Evolutionary conservation across 2,329 filamentous ascomycete species (phyloP).

Genomic region (Grosmannia clavigera): DNA sequence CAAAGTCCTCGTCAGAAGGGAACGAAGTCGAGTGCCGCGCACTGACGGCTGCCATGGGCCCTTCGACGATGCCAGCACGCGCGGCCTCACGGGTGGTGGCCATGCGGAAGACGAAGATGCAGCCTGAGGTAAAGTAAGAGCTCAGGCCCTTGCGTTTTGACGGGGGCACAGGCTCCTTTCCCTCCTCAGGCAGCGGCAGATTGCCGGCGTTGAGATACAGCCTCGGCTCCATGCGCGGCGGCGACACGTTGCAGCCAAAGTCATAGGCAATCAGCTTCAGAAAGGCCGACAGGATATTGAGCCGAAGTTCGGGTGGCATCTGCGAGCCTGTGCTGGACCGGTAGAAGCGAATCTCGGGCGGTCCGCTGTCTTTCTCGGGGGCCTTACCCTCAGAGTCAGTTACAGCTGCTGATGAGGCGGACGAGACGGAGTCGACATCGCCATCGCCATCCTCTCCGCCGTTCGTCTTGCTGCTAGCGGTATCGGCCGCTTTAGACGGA

Average conservation of each 20-base stretch:
- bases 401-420: conserved; percentile 6
- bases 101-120: conserved; percentile 47
- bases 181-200: background rate
- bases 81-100: conserved; percentile 48
- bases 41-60: conserved; percentile 48
- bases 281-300: conserved; percentile 45
- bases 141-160: conserved; percentile 15
- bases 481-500: background rate
- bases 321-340: conserved; percentile 38
- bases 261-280: conserved; percentile 54
- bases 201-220: conserved; percentile 31
- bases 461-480: background rate
- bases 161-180: background rate
- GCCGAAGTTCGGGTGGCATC: conserved; percentile 46
- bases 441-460: conserved; percentile 7
- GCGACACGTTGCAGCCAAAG: conserved; percentile 49
- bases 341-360: conserved; percentile 18
- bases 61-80: conserved; percentile 46
- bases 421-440: conserved; percentile 6
- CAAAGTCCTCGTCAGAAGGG: conserved; percentile 7
- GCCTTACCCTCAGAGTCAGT: conserved; percentile 9
- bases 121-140: conserved; percentile 46
- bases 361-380: conserved; percentile 4
- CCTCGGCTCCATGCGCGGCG: conserved; percentile 45
- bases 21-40: conserved; percentile 44